Evolutionary conservation across 2,329 filamentous ascomycete genomes (phyloP).

Genomic region (Penicillium sp.): DNA sequence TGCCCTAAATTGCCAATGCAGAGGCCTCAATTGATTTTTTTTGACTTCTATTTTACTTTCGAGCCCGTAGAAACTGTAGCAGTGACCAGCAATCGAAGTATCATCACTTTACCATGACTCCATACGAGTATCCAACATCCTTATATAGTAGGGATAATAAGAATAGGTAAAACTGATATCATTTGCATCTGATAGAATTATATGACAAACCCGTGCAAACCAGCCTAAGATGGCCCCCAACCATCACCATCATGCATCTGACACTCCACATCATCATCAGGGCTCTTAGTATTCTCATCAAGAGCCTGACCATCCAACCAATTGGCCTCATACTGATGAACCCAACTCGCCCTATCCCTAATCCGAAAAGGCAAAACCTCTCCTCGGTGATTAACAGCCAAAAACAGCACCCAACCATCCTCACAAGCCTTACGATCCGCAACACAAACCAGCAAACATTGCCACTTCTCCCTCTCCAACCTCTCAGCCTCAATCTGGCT

Average conservation of each 20-base stretch:
- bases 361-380: slow-evolving; percentile 20
- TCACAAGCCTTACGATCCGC: slow-evolving; percentile 26
- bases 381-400: slow-evolving; percentile 21
- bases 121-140: too few species aligned
- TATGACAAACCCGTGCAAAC: too few species aligned
- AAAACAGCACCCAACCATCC: slow-evolving; percentile 21
- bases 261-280: slow-evolving; percentile 12
- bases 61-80: too few species aligned
- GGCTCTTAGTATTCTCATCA: slow-evolving; percentile 15
- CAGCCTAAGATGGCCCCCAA: too few species aligned
- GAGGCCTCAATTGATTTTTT: too few species aligned
- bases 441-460: slow-evolving; percentile 11
- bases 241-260: slow-evolving; percentile 14
- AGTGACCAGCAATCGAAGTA: too few species aligned
- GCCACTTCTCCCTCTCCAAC: neutral
- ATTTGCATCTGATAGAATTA: too few species aligned
- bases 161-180: too few species aligned
- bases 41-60: too few species aligned
- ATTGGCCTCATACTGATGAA: neutral
- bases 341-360: slow-evolving; percentile 10
- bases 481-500: neutral
- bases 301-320: slow-evolving; percentile 17
- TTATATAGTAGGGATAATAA: too few species aligned
- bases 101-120: too few species aligned
- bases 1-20: too few species aligned